Evolutionary conservation across 257 asterid species (phyloP).

Genomic region (Solanum bulbocastanum): DNA sequence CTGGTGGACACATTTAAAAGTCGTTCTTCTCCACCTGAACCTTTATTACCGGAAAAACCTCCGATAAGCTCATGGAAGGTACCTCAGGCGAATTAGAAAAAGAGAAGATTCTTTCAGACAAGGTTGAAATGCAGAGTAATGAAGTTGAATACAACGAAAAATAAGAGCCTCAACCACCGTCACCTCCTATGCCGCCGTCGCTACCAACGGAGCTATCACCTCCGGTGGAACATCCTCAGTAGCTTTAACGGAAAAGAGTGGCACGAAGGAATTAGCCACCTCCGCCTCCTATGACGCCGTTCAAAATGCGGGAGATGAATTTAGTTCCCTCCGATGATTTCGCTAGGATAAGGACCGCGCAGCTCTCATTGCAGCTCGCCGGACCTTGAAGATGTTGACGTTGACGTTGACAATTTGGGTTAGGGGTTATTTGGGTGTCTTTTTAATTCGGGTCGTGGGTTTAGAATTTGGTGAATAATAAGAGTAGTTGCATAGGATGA

Average conservation of each 20-base stretch:
- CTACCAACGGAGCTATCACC: background rate
- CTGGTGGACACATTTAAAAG: slow-evolving; percentile 54
- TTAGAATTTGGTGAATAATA: too few relatives aligned
- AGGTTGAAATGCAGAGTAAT: slow-evolving; percentile 19
- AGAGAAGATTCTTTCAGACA: slow-evolving; percentile 38
- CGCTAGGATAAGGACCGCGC: slow-evolving; percentile 40
- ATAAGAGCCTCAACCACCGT: background rate
- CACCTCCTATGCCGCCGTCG: slow-evolving; percentile 22
- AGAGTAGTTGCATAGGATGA: too few relatives aligned
- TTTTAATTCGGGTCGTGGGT: too few relatives aligned
- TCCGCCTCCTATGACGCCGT: slow-evolving; percentile 63
- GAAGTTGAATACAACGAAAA: slow-evolving; percentile 10
- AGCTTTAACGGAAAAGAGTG: slow-evolving; percentile 42
- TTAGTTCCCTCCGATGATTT: slow-evolving; percentile 51
- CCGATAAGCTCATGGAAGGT: slow-evolving; percentile 1
- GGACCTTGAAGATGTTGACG: slow-evolving; percentile 41
- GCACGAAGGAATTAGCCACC: slow-evolving; percentile 56
- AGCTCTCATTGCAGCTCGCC: slow-evolving; percentile 65
- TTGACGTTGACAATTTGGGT: slow-evolving; percentile 12
- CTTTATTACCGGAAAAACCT: slow-evolving; percentile 23
- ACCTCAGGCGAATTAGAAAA: slow-evolving; percentile 17
- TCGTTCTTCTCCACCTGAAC: slow-evolving; percentile 16
- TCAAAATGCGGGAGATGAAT: slow-evolving; percentile 40
- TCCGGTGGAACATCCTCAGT: slow-evolving; percentile 14
- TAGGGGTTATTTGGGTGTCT: too few relatives aligned